phyloP scores from a whole-genome alignment of 352 stramenopile species.

The Globisporangium paroecandrum region DNA sequence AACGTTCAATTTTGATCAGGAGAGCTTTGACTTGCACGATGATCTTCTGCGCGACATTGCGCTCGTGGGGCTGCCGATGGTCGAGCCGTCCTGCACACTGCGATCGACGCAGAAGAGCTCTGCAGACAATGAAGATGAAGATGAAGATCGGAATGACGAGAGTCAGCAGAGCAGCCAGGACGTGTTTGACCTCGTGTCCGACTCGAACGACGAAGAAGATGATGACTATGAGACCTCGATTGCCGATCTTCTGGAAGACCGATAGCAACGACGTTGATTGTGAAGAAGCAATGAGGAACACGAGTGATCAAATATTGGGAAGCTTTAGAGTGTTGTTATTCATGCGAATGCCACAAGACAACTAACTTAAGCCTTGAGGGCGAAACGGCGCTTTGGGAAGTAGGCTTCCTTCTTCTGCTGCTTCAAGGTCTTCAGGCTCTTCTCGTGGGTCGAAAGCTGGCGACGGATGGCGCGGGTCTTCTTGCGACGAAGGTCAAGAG shows the following conservation, averaged over 20 bases:
- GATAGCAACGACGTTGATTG: conserved; percentile 5
- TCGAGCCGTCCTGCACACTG: conserved; percentile 45
- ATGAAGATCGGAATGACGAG: conserved; percentile 15
- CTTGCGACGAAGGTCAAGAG: conserved; percentile 98
- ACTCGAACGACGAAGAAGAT: conserved; percentile 52
- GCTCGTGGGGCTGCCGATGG: conserved; percentile 32
- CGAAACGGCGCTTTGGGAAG: conserved; percentile 96
- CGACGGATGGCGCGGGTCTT: conserved; percentile 98
- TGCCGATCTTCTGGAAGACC: conserved; percentile 14
- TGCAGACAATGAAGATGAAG: conserved; percentile 18
- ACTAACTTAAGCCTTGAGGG: conserved; percentile 95
- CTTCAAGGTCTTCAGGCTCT: conserved; percentile 91
- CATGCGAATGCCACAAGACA: conserved; percentile 29
- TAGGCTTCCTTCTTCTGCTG: conserved; percentile 95
- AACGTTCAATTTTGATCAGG: conserved; percentile 14
- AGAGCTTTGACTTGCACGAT: conserved; percentile 47
- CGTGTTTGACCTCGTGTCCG: conserved; percentile 55
- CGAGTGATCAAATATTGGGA: conserved; percentile 31
- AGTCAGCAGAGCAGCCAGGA: conserved; percentile 12
- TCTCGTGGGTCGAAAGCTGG: conserved; percentile 94
- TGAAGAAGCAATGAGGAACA: conserved; percentile 12
- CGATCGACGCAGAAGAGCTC: conserved; percentile 60
- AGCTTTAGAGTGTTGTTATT: conserved; percentile 59
- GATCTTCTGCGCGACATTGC: conserved; percentile 51
- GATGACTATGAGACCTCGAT: conserved; percentile 28